Evolutionary conservation across 1,139 yeast genomes (phyloP), one percentile per base, ranked within the genome.

Genomic region (Spencermartinsiella ligniputridi): DNA sequence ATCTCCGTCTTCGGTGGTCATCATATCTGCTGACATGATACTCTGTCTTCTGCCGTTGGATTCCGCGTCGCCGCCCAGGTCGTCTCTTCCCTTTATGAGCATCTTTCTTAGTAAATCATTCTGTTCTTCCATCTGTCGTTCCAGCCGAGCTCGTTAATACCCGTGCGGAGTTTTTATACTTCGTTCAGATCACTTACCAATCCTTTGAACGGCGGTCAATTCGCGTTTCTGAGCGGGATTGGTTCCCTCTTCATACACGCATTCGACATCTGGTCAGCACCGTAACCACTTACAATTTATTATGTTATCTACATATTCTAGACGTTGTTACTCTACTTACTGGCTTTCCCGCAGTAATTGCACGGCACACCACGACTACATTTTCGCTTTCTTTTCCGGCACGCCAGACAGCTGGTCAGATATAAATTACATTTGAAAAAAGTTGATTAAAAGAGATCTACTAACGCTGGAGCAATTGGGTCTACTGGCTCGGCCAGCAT

Each of bases 321-420:
- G n/a, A n/a, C n/a, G n/a, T n/a, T n/a, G n/a, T n/a, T n/a, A n/a
- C n/a, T n/a, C 39, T 37, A 25, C 45, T 40, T 30, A 40, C 46
- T 47, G 16, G 44, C 32, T 9, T 37, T 36, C 21, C 30, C 37
- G 39, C 54, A 51, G 15, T 42, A 38, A 16, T 40, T 43, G 32
- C 55, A 52, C n/a, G 55, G 55, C 6, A 42, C 46, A 3, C 49
- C 51, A 17, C 50, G 41, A 2, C 53, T 41, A 39, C 55, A 52
- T 25, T 48, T 51, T 17, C 50, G 43, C 36, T 52, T 52, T 40
- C 46, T 45, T 20, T 39, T 44, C 16, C 55, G 42, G 21, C 55
- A 52, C 17, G 37, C 44, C 22, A 45, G 24, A 39, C 55, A 52
- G n/a, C 32, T 27, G 15, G 32, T 27, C n/a, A 27, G 25, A 27